Evolutionary conservation across 441 rosid genomes (phyloP).

Genomic region (Brassica balearica): DNA sequence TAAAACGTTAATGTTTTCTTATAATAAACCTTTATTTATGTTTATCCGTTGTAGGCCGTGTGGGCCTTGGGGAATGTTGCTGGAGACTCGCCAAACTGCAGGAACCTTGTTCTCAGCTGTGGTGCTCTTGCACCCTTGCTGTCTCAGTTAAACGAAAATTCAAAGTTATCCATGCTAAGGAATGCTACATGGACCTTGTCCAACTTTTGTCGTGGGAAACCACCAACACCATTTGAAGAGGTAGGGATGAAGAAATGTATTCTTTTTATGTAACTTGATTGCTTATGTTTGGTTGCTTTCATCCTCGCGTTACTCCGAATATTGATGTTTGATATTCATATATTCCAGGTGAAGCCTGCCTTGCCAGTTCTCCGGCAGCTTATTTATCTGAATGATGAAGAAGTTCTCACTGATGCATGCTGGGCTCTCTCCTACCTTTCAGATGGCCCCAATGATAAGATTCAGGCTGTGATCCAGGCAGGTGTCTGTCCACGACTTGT

Average conservation of each 20-base stretch:
- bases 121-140: constrained; percentile 60
- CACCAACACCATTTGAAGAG: constrained; percentile 64
- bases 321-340: constrained; percentile 20
- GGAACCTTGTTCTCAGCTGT: constrained; percentile 58
- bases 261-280: no score
- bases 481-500: constrained; percentile 53
- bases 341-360: constrained; percentile 48
- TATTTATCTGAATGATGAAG: constrained; percentile 47
- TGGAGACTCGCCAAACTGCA: constrained; percentile 64
- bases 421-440: constrained; percentile 54
- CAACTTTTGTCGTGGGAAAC: constrained; percentile 69
- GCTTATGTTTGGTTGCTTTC: constrained; percentile 10
- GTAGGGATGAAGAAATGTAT: constrained; percentile 15
- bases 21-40: background rate
- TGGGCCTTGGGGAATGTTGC: constrained; percentile 74
- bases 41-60: constrained; percentile 50
- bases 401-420: constrained; percentile 52
- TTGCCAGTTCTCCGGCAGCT: constrained; percentile 49
- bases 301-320: background rate
- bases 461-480: constrained; percentile 47
- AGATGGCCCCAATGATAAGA: constrained; percentile 52
- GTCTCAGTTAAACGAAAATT: constrained; percentile 56
- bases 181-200: constrained; percentile 73
- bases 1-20: background rate
- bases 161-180: constrained; percentile 61